A percentile compares a stretch with the other conserved stretches of the same genome.
Conservation (phyloP, 495 filamentous ascomycete genomes). For the Elaphomyces granulatus region DNA sequence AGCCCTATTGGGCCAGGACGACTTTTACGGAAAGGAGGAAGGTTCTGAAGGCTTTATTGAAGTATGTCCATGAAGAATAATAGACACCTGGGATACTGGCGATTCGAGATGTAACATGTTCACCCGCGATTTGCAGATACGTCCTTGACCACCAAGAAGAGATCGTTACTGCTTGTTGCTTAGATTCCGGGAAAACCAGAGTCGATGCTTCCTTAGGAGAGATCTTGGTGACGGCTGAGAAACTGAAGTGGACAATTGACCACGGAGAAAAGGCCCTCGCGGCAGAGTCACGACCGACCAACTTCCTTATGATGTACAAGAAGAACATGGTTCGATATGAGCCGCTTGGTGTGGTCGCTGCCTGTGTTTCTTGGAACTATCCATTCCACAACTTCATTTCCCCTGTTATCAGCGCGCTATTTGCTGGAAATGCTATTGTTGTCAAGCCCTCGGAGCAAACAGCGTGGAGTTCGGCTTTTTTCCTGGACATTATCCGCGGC, state of each 20-base stretch:
- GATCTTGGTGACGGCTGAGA: constrained; percentile 84
- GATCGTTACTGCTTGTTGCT: constrained; percentile 72
- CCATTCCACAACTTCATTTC: constrained; percentile 91
- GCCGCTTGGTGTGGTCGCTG: constrained; percentile 81
- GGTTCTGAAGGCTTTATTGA: constrained; percentile 69
- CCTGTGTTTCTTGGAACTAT: constrained; percentile 93
- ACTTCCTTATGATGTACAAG: constrained; percentile 92
- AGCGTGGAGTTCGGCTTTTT: constrained; percentile 77
- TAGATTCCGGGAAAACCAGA: constrained; percentile 96
- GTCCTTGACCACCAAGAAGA: constrained; percentile 81
- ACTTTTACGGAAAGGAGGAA: constrained; percentile 62
- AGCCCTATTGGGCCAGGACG: constrained; percentile 67
- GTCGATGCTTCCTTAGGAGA: constrained; percentile 88
- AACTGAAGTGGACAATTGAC: constrained; percentile 84
- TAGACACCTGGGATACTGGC: not conserved
- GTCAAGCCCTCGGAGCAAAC: constrained; percentile 90
- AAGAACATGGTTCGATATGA: constrained; percentile 83
- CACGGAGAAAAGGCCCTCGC: constrained; percentile 76
- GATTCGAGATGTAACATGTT: not conserved
- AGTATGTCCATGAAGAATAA: constrained; percentile 30
- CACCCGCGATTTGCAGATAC: constrained; percentile 33
- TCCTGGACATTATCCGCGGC: constrained; percentile 57
- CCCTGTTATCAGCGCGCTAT: constrained; percentile 79
- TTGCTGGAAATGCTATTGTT: constrained; percentile 83
- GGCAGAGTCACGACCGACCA: constrained; percentile 59